A percentile compares a stretch with the other conserved stretches of the same genome.
These are phyloP conservation scores for Metarhizium robertsii DNA, from an alignment of 2,329 filamentous ascomycete species.

Conservation along the genomic window DNA sequence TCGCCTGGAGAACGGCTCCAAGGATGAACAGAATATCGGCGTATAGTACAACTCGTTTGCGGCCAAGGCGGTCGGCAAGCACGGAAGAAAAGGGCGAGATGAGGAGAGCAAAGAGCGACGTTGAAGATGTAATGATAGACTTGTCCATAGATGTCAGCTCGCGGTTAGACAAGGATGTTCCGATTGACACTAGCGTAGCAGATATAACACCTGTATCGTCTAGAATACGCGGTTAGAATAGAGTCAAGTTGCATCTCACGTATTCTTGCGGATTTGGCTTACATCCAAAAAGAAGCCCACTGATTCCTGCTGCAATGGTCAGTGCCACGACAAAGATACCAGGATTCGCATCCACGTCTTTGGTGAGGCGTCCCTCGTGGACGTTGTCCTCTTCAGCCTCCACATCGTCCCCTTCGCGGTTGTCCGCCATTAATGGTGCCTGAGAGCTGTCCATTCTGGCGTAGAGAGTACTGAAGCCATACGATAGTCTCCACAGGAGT, in stretches of 20 bases:
- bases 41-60: conserved; percentile 52
- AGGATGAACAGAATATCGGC: conserved; percentile 59
- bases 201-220: conserved; percentile 63
- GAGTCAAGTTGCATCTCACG: background rate
- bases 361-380: conserved; percentile 13
- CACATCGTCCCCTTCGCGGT: conserved; percentile 18
- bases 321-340: conserved; percentile 51
- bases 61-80: conserved; percentile 53
- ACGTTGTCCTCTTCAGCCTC: conserved; percentile 20
- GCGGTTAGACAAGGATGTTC: conserved; percentile 45
- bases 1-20: conserved; percentile 58
- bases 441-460: conserved; percentile 26
- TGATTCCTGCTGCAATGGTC: conserved; percentile 56
- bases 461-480: conserved; percentile 1
- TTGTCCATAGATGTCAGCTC: conserved; percentile 55
- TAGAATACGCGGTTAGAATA: conserved; percentile 17
- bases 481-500: background rate
- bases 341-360: conserved; percentile 21
- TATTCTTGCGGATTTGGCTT: conserved; percentile 18
- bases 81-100: conserved; percentile 55
- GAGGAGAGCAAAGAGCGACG: conserved; percentile 55
- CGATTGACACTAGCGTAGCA: conserved; percentile 56
- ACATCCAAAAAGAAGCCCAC: conserved; percentile 61
- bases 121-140: conserved; percentile 61
- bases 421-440: conserved; percentile 27